These are phyloP conservation scores for Chaetomium cochliodes DNA, from an alignment of 495 filamentous ascomycete genomes.

Conservation along the genomic window DNA sequence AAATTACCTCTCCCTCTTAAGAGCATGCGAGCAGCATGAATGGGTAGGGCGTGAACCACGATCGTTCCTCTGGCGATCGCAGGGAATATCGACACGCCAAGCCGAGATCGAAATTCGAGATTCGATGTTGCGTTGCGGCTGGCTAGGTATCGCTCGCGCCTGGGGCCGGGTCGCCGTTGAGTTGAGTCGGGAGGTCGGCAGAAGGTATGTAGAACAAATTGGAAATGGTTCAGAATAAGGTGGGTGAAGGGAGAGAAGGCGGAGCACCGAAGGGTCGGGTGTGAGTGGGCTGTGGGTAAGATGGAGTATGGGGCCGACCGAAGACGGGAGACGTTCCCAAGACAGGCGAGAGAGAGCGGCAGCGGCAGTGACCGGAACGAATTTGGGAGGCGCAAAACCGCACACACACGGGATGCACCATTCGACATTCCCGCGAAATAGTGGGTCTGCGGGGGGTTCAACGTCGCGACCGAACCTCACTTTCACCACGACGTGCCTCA, in stretches of 20 bases:
- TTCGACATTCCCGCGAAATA: conserved; percentile 21
- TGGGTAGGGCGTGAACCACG: background rate
- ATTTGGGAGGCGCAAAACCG: conserved; percentile 32
- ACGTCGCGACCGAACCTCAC: background rate
- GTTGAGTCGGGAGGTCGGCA: background rate
- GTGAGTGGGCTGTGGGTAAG: conserved; percentile 27
- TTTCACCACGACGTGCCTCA: background rate
- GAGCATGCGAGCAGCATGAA: background rate
- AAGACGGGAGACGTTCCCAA: conserved; percentile 36
- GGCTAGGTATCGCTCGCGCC: background rate
- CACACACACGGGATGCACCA: conserved; percentile 13
- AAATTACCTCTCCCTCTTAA: background rate
- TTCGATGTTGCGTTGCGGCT: background rate
- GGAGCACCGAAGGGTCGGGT: conserved; percentile 28
- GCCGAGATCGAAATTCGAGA: background rate
- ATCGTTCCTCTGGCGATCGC: background rate
- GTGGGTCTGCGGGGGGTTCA: conserved; percentile 22
- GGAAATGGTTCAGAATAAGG: background rate
- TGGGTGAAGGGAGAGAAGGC: conserved; percentile 25
- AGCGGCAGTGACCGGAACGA: conserved; percentile 36
- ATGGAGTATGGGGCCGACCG: conserved; percentile 32
- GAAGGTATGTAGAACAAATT: background rate
- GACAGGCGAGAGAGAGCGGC: conserved; percentile 28
- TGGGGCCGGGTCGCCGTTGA: background rate
- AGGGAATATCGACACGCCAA: conserved; percentile 8